phyloP scores from a whole-genome alignment of 345 rosid species.

The Camelina laxa region DNA sequence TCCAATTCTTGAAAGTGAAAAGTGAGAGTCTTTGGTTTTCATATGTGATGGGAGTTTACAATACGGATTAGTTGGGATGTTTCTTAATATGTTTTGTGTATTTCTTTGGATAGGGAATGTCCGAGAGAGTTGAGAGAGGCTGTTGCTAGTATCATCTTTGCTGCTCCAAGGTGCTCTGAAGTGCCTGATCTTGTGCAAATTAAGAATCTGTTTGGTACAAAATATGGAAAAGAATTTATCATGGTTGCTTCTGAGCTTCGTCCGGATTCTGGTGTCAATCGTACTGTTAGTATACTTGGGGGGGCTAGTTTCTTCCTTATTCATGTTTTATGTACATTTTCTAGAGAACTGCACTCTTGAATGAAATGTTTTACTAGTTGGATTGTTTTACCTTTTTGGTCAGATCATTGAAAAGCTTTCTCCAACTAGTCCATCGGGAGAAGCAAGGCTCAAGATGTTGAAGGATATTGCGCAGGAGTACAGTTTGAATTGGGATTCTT shows the following conservation, averaged over 20 bases:
- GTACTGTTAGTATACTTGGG: conserved; percentile 66
- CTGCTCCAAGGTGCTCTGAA: conserved; percentile 97
- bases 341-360: background rate
- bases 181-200: conserved; percentile 84
- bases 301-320: conserved; percentile 29
- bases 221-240: conserved; percentile 90
- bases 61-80: background rate
- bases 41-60: background rate
- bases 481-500: conserved; percentile 79
- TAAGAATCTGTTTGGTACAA: conserved; percentile 76
- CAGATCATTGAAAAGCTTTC: conserved; percentile 92
- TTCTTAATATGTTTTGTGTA: background rate
- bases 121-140: conserved; percentile 92
- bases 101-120: conserved; percentile 64
- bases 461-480: conserved; percentile 84
- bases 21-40: conserved; percentile 54
- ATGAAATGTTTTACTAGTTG: conserved; percentile 6
- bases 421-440: conserved; percentile 75
- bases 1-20: conserved; percentile 81
- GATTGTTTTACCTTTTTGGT: conserved; percentile 22
- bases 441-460: conserved; percentile 69
- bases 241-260: conserved; percentile 80
- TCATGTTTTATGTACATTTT: conserved; percentile 3
- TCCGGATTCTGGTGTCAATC: conserved; percentile 92
- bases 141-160: conserved; percentile 84